phyloP scores from a whole-genome alignment of 2,329 filamentous ascomycete genomes.

The Aotearoamyces nothofagi region DNA sequence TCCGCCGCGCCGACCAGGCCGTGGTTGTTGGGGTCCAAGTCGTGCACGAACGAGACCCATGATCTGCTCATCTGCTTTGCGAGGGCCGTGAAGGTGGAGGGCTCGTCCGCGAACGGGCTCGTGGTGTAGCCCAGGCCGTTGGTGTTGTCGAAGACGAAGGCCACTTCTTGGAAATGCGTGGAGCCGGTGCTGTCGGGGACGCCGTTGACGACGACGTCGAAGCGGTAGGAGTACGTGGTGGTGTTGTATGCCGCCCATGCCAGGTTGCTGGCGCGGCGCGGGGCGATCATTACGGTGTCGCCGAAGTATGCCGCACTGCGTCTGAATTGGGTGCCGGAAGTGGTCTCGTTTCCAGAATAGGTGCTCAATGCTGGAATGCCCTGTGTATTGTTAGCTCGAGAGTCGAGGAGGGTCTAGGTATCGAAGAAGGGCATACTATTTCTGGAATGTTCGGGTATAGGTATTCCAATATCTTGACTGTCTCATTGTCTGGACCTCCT shows the following conservation, averaged over 20 bases:
- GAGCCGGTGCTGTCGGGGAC: slow-evolving; percentile 24
- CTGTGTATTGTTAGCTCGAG: not conserved
- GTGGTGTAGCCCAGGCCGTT: slow-evolving; percentile 28
- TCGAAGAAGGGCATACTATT: slow-evolving; percentile 28
- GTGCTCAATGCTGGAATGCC: too few species aligned
- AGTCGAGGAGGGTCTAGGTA: not conserved
- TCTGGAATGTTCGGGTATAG: slow-evolving; percentile 35
- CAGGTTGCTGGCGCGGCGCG: slow-evolving; percentile 28
- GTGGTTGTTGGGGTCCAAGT: slow-evolving; percentile 25
- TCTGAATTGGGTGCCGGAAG: slow-evolving; percentile 26
- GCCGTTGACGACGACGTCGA: slow-evolving; percentile 30
- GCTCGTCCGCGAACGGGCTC: too few species aligned
- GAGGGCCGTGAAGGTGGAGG: slow-evolving; percentile 18
- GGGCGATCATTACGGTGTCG: slow-evolving; percentile 32
- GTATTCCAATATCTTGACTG: slow-evolving; percentile 22
- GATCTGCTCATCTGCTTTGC: slow-evolving; percentile 7
- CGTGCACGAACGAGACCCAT: slow-evolving; percentile 23
- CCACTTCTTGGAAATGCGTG: slow-evolving; percentile 32
- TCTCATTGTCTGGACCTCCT: slow-evolving; percentile 10
- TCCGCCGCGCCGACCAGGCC: slow-evolving; percentile 16
- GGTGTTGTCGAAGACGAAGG: slow-evolving; percentile 34
- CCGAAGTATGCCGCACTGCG: slow-evolving; percentile 9
- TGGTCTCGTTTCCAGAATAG: too few species aligned
- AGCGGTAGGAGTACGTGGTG: slow-evolving; percentile 31
- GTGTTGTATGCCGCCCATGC: slow-evolving; percentile 21